A percentile compares a stretch with the other conserved stretches of the same genome.
Conservation (phyloP, 1,284 basidiomycete genomes). For the Ustilago bromivora region DNA sequence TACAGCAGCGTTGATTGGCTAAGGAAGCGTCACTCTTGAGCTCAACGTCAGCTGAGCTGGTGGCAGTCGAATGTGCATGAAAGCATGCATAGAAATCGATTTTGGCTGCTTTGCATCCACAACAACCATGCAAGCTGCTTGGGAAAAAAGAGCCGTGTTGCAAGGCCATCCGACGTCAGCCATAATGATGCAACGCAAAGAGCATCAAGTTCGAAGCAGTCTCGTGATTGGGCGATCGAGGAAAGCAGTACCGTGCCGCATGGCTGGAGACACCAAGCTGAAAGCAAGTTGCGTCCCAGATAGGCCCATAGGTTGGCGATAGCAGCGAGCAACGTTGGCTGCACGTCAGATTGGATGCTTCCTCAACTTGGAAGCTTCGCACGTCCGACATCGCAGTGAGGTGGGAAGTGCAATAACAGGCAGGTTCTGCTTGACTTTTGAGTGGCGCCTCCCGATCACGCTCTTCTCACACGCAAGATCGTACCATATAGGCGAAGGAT, state of each 20-base stretch:
- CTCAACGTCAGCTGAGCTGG: neutral
- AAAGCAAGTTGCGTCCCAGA: neutral
- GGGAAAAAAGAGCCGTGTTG: neutral
- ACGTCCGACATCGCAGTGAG: too few relatives aligned
- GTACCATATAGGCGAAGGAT: too few relatives aligned
- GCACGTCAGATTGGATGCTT: too few relatives aligned
- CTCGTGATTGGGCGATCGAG: neutral
- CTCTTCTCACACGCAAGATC: too few relatives aligned
- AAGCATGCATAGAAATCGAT: neutral
- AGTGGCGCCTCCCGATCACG: too few relatives aligned
- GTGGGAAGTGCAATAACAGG: too few relatives aligned
- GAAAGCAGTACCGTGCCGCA: neutral
- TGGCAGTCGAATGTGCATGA: neutral
- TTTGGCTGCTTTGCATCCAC: neutral
- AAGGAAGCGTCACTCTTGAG: neutral
- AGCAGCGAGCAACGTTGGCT: neutral
- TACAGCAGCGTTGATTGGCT: neutral
- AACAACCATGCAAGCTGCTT: conserved; percentile 4
- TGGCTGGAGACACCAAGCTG: neutral
- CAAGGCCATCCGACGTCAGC: neutral
- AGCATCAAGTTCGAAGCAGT: neutral
- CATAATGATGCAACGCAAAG: neutral
- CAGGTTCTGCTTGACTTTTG: too few relatives aligned
- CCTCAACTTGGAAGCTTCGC: too few relatives aligned
- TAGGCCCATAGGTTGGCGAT: too few relatives aligned